phyloP scores from a whole-genome alignment of 1,284 basidiomycete genomes.

The Lentinula novae-zelandiae region DNA sequence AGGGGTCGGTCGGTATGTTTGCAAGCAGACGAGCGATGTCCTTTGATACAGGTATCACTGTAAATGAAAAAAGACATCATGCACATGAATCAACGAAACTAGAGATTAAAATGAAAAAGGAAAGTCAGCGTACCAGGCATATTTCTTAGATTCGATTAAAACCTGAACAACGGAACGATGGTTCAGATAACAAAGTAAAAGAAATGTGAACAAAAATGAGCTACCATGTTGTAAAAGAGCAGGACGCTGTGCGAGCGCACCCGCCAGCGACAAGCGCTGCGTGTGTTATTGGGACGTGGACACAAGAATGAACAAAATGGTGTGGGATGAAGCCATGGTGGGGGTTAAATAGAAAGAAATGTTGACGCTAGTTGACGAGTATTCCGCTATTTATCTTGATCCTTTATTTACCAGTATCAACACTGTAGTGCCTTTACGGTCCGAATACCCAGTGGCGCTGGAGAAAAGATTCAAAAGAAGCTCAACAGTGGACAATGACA shows the following conservation, averaged over 20 bases:
- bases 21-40: constrained; percentile 76
- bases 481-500: not conserved
- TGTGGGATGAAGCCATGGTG: constrained; percentile 40
- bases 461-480: not conserved
- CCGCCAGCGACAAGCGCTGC: constrained; percentile 43
- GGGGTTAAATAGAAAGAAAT: constrained; percentile 24
- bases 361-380: constrained; percentile 40
- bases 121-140: constrained; percentile 60
- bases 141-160: constrained; percentile 76
- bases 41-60: constrained; percentile 82
- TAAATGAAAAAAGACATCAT: constrained; percentile 11
- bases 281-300: constrained; percentile 42
- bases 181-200: not conserved
- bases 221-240: constrained; percentile 31
- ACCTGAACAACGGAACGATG: constrained; percentile 42
- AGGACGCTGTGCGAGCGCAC: constrained; percentile 35
- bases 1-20: constrained; percentile 74
- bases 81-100: not conserved
- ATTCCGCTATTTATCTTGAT: constrained; percentile 2
- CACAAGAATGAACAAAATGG: constrained; percentile 24
- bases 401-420: not conserved
- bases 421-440: not conserved
- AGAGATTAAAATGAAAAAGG: not conserved
- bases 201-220: not conserved
- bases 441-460: not conserved